Base-by-base conservation (phyloP, 2,329 filamentous ascomycete species). In the Fonsecaea multimorphosa region DNA sequence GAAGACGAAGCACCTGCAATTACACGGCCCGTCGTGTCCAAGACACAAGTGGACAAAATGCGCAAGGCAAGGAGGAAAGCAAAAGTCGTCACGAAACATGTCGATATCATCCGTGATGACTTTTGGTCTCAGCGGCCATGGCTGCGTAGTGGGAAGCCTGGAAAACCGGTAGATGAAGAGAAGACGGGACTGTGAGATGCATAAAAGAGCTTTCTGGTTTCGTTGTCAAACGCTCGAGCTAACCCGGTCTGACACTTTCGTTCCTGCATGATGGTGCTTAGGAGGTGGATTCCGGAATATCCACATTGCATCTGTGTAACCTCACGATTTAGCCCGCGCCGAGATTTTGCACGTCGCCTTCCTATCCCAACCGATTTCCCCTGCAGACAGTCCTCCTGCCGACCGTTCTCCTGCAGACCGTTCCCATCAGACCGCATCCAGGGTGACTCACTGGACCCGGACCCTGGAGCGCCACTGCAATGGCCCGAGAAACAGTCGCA, bases 91-190 rank as follows among this genome's bases (percentile, higher is more conserved):
- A 84, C 96, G 40, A 89, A 93, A 74, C 93, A 98, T 81, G 80
- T 95, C 66, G 95, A 99, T 79, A 91, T 99, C 73, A 98, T 99
- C 78, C 93, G 91, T 73, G 92, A 98, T 77, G 91, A 92, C 2
- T 99, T 99, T 75, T 99, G 95, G 95, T 85, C 92, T 69, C 85
- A 84, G 73, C 84, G 93, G 74, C 93, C 93, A 1, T 98, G 93
- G 92, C 83, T 95, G 63, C 46, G 53, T 11, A 64, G 61, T 31
- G 67, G 67, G 9, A 65, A 49, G 49, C 67, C 67, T 0, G 67
- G 67, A 12, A 64, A 40, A 46, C 29, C 29, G 52, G 19, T 52
- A 6, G 7, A 32, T n/a, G 57, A 59, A 7, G 38, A 58, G 8
- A 16, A 44, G 3, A 5, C 36, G 11, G 56, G 19, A 5, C 31